Evolutionary conservation across 2,329 filamentous ascomycete species (phyloP).

Genomic region (Epichloe bromicola): DNA sequence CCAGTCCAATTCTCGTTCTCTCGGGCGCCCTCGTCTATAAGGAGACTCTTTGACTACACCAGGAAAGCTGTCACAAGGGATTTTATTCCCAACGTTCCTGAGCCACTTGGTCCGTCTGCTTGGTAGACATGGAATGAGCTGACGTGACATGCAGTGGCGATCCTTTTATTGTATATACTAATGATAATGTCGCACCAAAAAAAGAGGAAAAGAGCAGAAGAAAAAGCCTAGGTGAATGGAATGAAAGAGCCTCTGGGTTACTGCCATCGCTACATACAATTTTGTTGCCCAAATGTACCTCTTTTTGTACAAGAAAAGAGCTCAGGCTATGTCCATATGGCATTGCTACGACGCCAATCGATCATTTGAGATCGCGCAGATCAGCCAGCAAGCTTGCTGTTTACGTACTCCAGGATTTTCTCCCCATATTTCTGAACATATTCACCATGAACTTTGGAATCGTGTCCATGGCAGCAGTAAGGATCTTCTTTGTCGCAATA

Average conservation of each 20-base stretch:
- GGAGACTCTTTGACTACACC: slow-evolving; percentile 17
- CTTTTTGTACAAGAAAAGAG: not conserved
- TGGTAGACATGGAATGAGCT: slow-evolving; percentile 9
- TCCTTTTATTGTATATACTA: too few species aligned
- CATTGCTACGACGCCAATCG: too few species aligned
- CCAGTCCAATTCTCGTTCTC: slow-evolving; percentile 41
- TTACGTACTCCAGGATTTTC: not conserved
- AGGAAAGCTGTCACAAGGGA: slow-evolving; percentile 14
- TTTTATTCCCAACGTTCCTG: slow-evolving; percentile 11
- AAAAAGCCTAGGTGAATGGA: not conserved
- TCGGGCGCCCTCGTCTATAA: slow-evolving; percentile 36
- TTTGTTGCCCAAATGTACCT: not conserved
- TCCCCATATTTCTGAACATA: not conserved
- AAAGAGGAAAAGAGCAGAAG: not conserved
- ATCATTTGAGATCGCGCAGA: too few species aligned
- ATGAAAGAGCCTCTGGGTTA: too few species aligned
- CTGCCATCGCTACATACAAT: not conserved
- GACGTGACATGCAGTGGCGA: too few species aligned
- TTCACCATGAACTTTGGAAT: not conserved
- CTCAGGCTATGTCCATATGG: too few species aligned
- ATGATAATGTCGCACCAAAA: not conserved
- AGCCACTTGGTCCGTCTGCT: slow-evolving; percentile 14
- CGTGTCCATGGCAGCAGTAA: slow-evolving; percentile 48
- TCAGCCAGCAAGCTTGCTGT: not conserved
- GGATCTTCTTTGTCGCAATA: slow-evolving; percentile 54